Evolutionary conservation across 2,329 filamentous ascomycete genomes (phyloP).

Genomic region (Fusarium musae): DNA sequence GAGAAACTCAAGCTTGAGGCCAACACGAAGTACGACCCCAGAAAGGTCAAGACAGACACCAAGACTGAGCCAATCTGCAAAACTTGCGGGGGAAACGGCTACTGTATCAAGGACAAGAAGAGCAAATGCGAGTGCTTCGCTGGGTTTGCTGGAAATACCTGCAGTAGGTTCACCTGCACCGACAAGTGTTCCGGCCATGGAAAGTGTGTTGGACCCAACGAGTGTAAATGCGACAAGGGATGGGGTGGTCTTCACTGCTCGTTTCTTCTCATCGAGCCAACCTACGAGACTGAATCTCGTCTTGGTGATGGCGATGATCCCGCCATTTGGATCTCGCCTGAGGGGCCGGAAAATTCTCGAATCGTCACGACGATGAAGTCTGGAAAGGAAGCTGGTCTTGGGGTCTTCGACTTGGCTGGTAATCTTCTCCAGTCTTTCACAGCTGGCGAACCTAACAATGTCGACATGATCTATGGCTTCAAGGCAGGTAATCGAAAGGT

Average conservation of each 20-base stretch:
- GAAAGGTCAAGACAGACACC: slow-evolving; percentile 36
- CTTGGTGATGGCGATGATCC: slow-evolving; percentile 60
- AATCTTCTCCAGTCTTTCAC: slow-evolving; percentile 58
- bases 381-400: slow-evolving; percentile 58
- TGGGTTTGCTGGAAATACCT: slow-evolving; percentile 52
- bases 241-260: slow-evolving; percentile 60
- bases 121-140: slow-evolving; percentile 56
- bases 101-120: slow-evolving; percentile 44
- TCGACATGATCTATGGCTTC: slow-evolving; percentile 64
- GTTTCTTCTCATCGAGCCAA: slow-evolving; percentile 55
- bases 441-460: slow-evolving; percentile 63
- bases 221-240: slow-evolving; percentile 54
- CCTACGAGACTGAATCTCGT: slow-evolving; percentile 56
- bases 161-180: slow-evolving; percentile 51
- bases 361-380: slow-evolving; percentile 66
- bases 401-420: slow-evolving; percentile 60
- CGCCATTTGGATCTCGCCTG: slow-evolving; percentile 60
- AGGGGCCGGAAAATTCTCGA: slow-evolving; percentile 54
- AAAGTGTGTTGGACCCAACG: slow-evolving; percentile 54
- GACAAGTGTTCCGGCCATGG: slow-evolving; percentile 56
- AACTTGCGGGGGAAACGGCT: slow-evolving; percentile 53
- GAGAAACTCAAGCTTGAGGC: slow-evolving; percentile 46
- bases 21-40: slow-evolving; percentile 55
- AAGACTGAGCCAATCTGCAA: slow-evolving; percentile 46
- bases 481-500: slow-evolving; percentile 54